These are phyloP conservation scores for Uncinocarpus reesii DNA, from an alignment of 2,329 filamentous ascomycete genomes.

Conservation along the genomic window DNA sequence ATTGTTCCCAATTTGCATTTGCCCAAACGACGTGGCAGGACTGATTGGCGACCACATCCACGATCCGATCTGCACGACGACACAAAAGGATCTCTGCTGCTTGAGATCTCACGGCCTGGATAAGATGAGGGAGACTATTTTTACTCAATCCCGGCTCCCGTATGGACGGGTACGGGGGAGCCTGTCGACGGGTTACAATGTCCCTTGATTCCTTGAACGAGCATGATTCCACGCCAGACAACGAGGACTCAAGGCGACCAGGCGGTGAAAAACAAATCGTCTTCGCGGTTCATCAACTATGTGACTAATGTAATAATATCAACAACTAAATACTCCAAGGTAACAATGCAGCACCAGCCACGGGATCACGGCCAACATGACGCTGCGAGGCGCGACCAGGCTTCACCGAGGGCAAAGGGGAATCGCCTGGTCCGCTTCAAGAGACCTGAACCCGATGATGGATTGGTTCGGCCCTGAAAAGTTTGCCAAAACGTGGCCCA, in stretches of 20 bases:
- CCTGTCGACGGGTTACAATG: background rate
- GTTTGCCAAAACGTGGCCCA: conserved; percentile 5
- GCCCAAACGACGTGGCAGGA: conserved; percentile 19
- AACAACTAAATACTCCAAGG: no score
- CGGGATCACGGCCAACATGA: background rate
- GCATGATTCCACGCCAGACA: background rate
- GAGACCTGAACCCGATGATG: background rate
- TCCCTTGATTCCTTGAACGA: no score
- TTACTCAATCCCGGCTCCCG: background rate
- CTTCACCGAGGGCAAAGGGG: no score
- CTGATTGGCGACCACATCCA: conserved; percentile 17
- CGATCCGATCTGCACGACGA: conserved; percentile 16
- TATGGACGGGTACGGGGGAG: background rate
- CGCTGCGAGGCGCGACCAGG: background rate
- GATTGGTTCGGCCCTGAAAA: conserved; percentile 3
- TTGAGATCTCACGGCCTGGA: background rate
- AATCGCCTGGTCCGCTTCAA: no score
- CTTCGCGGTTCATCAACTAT: background rate
- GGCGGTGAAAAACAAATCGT: conserved; percentile 5
- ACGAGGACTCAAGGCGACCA: no score
- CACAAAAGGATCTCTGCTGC: background rate
- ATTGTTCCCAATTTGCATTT: conserved; percentile 8
- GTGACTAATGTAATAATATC: no score
- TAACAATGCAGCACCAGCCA: background rate
- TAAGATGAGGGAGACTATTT: background rate